Evolutionary conservation across 2,329 filamentous ascomycete genomes (phyloP).

Genomic region (Mycosphaerella arachidis): DNA sequence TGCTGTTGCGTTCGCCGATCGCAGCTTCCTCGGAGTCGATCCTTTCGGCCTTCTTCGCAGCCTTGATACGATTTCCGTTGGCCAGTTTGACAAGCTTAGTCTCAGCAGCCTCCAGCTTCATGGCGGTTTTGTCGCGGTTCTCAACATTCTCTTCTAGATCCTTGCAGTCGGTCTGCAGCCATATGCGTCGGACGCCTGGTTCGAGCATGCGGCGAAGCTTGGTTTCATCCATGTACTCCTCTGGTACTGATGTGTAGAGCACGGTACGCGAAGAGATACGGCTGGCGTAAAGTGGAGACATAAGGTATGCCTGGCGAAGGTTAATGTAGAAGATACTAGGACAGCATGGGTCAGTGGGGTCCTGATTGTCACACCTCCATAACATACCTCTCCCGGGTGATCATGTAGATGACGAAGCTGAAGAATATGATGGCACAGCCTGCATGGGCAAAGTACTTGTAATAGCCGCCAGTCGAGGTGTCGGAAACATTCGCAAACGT

Average conservation of each 20-base stretch:
- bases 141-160: constrained; percentile 76
- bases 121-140: constrained; percentile 72
- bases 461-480: constrained; percentile 39
- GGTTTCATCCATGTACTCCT: constrained; percentile 70
- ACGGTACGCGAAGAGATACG: constrained; percentile 88
- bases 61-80: constrained; percentile 67
- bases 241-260: constrained; percentile 79
- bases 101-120: constrained; percentile 81
- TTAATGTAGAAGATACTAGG: constrained; percentile 79
- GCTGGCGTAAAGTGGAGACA: constrained; percentile 77
- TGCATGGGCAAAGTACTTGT: constrained; percentile 76
- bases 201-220: constrained; percentile 78
- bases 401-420: constrained; percentile 79
- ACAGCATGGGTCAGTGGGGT: not conserved
- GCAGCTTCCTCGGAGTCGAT: constrained; percentile 40
- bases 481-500: constrained; percentile 67
- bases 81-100: constrained; percentile 77
- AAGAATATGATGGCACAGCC: constrained; percentile 78
- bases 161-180: constrained; percentile 73
- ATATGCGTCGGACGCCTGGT: constrained; percentile 72
- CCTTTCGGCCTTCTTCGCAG: constrained; percentile 52
- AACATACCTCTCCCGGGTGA: constrained; percentile 65
- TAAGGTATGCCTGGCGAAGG: constrained; percentile 83
- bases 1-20: constrained; percentile 61
- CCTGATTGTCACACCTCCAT: not conserved